Conservation (phyloP, 148 eudicot genomes). For the Camellia japonica region DNA sequence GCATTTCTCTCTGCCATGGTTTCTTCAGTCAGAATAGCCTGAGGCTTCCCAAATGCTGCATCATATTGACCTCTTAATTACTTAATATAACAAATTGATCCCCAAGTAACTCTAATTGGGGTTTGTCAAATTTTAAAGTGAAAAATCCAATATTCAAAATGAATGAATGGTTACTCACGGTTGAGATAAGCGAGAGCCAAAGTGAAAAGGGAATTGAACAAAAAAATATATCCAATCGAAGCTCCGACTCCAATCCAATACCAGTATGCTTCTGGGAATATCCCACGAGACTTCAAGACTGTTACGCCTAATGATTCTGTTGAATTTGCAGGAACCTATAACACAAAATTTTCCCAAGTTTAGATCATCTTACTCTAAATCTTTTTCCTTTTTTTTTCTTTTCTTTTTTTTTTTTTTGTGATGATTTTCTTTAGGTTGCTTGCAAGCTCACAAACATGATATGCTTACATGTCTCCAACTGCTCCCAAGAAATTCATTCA, state of each 20-base stretch:
- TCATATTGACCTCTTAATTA: not conserved
- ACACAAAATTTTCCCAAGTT: not conserved
- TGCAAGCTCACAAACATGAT: too few relatives aligned
- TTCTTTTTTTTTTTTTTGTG: not conserved
- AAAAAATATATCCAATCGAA: conserved; percentile 26
- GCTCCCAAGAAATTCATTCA: conserved; percentile 76
- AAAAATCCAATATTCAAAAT: not conserved
- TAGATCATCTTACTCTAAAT: not conserved
- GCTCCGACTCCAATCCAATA: conserved; percentile 58
- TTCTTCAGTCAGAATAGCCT: conserved; percentile 33
- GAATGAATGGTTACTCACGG: conserved; percentile 31
- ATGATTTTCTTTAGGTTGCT: not conserved
- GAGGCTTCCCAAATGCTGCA: conserved; percentile 46
- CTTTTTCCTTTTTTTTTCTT: too few relatives aligned
- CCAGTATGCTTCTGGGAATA: conserved; percentile 38
- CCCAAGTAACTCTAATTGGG: not conserved
- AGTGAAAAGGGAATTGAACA: conserved; percentile 31
- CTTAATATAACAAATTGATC: not conserved
- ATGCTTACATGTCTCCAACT: conserved; percentile 62
- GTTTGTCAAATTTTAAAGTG: not conserved
- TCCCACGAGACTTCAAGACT: conserved; percentile 34
- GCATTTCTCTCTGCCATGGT: conserved; percentile 26
- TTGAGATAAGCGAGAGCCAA: conserved; percentile 41
- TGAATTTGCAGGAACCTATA: conserved; percentile 28
- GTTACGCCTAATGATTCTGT: conserved; percentile 32